Base-by-base conservation (phyloP, 495 filamentous ascomycete genomes). In the Tuber brumale region DNA sequence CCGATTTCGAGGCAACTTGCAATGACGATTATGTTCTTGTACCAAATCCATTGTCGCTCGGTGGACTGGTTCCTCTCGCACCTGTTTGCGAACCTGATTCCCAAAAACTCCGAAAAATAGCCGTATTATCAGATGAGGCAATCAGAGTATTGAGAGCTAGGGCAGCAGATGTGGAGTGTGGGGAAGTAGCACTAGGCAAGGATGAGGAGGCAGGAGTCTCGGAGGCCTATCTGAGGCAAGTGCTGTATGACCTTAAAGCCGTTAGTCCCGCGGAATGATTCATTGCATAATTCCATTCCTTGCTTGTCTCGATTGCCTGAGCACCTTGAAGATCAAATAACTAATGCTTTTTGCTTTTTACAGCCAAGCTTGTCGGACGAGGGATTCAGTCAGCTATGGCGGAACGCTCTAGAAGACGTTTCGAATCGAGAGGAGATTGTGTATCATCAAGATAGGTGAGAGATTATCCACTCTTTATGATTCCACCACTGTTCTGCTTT, bases 31-130 rank as follows among this genome's bases (percentile, higher is more conserved):
- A 94, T 81, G 87, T 98, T 70, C 87, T 95, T 42, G 91, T 92
- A 82, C 88, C 91, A 10, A 95, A 97, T 84, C 95, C 94, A 10
- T 86, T 97, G 19, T 90, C 94, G 0, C 82, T 97, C 0, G 90
- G 91, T 37, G 95, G 95, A 6, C 80, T 95, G 21, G 81, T 97
- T 14, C 95, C 95, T 27, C 85, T 98, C 42, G 89, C 95, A 1
- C 95, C 95, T 19, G 93, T 92, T n/a, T 99, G 95, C 83, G 95
- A 97, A 83, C 91, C 96, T 1, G 96, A 99, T 83, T 92, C 94
- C 71, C 93, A 95, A 83, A 97, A 97, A 82, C 92, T 91, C 31
- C 91, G 94, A 70, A 90, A 91, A 41, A 93, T 97, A 69, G 91
- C 93, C 81, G 89, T 91, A 51, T 93, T 99, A 39, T 93, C 93